Evolutionary conservation across 495 filamentous ascomycete genomes (phyloP), one percentile per base, ranked within the genome.

Genomic region (Neurospora sp.): DNA sequence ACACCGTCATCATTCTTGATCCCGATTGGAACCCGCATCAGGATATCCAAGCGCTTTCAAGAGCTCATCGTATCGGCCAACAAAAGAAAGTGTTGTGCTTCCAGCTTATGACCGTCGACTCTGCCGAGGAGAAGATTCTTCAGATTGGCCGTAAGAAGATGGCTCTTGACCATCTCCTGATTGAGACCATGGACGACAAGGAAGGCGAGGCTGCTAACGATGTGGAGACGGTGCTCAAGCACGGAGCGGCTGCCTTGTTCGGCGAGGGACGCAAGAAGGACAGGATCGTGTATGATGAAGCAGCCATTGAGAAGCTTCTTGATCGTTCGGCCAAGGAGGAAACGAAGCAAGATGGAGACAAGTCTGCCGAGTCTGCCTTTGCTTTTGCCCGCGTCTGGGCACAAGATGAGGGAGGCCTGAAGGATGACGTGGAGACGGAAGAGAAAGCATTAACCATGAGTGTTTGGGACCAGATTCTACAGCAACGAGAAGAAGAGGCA

Each of bases 1-100:
- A 99, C 78, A 99, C 96, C 0, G 96, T 99, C 75, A 98, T 99
- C 72, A 97, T 99, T 70, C 90, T 98, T 76, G 96, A 99, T 78
- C 96, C 96, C 0, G 96, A 99, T 78, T 98, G 97, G 84, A 99
- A 99, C 76, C 96, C 96, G 0, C 96, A 98, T 77, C 96, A 98
- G 80, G 96, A 99, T 78, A 93, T 98, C 75, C 96, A 99, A 81
- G 96, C 96, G 0, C 83, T 98, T 6, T 97, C 94, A 9, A 91
- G 96, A 74, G 96, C 95, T 31, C 96, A 99, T 81, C 90, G 96
- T 39, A 98, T 99, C 72, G 96, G 96, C 0, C 96, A 99, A 80
- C 91, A 93, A 78, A 95, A 97, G 76, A 97, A 96, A 75, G 96
- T 99, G 5, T 85, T 98, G 8, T 95, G 96, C 69, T 97, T 97